A percentile compares a stretch with the other conserved stretches of the same genome.
Evolutionary conservation across 2,329 filamentous ascomycete genomes (phyloP).

Genomic region (Aureobasidium melanogenum): DNA sequence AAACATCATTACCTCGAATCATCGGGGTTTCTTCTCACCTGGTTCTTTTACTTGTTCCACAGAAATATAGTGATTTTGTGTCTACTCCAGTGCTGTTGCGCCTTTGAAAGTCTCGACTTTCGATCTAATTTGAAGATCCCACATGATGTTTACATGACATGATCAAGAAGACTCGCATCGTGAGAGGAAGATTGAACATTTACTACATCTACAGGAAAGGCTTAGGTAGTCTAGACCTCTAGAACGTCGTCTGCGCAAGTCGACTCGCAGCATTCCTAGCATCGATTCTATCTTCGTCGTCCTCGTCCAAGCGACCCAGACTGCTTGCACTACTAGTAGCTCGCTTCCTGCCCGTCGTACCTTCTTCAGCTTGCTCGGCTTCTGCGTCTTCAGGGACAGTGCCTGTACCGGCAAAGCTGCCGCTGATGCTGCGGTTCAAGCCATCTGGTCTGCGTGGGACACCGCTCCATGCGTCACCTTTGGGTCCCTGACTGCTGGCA

Average conservation of each 20-base stretch:
- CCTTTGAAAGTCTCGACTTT: not conserved
- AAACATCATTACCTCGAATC: not conserved
- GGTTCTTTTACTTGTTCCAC: not conserved
- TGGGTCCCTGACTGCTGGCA: constrained; percentile 84
- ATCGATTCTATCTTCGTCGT: constrained; percentile 91
- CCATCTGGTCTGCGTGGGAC: constrained; percentile 75
- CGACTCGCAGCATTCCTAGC: constrained; percentile 91
- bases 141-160: not conserved
- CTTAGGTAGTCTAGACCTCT: too few relatives aligned
- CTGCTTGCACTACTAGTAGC: constrained; percentile 41
- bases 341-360: constrained; percentile 36
- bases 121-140: not conserved
- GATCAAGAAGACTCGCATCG: not conserved
- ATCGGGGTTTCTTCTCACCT: not conserved
- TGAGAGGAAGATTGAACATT: not conserved
- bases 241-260: constrained; percentile 91
- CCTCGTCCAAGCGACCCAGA: constrained; percentile 57
- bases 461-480: constrained; percentile 97
- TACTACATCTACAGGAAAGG: not conserved
- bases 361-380: constrained; percentile 34
- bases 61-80: not conserved
- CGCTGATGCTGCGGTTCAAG: constrained; percentile 67
- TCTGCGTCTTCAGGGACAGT: constrained; percentile 46
- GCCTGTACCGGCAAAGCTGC: constrained; percentile 52
- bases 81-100: not conserved